Evolutionary conservation across 805 yeast genomes (phyloP).

Genomic region (Peterozyma xylosa): DNA sequence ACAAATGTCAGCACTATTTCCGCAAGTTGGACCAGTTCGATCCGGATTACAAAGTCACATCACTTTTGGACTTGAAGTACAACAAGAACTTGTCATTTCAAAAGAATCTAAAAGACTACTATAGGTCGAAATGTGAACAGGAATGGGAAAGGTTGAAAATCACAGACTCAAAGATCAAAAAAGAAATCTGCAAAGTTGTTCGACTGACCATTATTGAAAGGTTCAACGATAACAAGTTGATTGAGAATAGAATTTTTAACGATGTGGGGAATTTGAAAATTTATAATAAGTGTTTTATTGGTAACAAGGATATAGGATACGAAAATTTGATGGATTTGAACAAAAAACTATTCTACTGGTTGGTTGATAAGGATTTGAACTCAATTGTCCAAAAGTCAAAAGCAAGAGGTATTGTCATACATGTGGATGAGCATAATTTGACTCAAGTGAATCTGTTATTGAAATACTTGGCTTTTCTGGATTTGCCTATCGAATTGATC

Average conservation of each 20-base stretch:
- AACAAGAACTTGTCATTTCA: conserved; percentile 2
- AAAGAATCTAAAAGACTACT: conserved; percentile 8
- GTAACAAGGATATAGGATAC: neutral
- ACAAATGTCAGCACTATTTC: conserved; percentile 40
- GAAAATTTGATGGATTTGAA: conserved; percentile 10
- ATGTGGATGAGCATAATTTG: neutral
- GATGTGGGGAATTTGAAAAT: conserved; percentile 14
- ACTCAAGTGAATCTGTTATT: neutral
- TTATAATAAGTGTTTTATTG: conserved; percentile 17
- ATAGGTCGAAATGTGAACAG: conserved; percentile 18
- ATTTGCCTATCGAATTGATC: conserved; percentile 16
- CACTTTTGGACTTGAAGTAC: neutral
- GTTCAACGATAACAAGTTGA: conserved; percentile 6
- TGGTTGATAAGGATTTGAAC: conserved; percentile 1
- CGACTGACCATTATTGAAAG: conserved; percentile 9
- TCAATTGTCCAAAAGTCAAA: conserved; percentile 9
- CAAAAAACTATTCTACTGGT: conserved; percentile 7
- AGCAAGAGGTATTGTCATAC: conserved; percentile 14
- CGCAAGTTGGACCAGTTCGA: conserved; percentile 28
- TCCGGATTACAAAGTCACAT: conserved; percentile 30
- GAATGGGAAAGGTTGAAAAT: conserved; percentile 8
- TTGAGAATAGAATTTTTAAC: conserved; percentile 16
- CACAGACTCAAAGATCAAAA: neutral
- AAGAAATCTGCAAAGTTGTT: conserved; percentile 9
- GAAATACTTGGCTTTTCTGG: conserved; percentile 10